Base-by-base conservation (phyloP, 2,329 filamentous ascomycete species). In the Gaeumannomyces tritici region DNA sequence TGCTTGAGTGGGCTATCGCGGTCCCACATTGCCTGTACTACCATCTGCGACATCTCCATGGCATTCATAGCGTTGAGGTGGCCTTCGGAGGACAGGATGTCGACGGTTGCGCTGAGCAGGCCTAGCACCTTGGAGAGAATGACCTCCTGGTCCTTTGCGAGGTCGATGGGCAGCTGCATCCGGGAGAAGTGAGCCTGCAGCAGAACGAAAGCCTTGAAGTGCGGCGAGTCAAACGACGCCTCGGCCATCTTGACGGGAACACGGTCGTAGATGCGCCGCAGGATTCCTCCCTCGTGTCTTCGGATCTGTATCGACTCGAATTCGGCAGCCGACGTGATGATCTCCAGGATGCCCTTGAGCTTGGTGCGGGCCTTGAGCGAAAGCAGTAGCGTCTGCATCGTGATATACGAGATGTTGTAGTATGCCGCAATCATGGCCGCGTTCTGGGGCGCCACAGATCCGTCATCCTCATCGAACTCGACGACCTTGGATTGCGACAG, bases 31-130 rank as follows among this genome's bases (percentile, higher is more conserved):
- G 89, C 93, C 77, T 99, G 95, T 3, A 99, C 93, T 61, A 96
- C 91, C 95, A 99, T 99, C 73, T 99, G 95, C 15, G 91, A 96
- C 84, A 99, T 91, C 74, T 99, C 95, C 93, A 99, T 99, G 31
- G 95, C 95, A 70, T 89, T 93, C 88, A 97, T 96, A 64, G 95
- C 93, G 72, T 99, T 99, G 65, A 99, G 83, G 70, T 97, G 91
- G 18, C 93, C 95, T 69, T 99, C 93, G 0, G 93, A 97, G 12
- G 92, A 96, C 47, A 99, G 83, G 21, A 99, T 92, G 73, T 99
- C 95, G 27, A 98, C 95, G 70, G 89, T 91, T 27, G 95, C 93
- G 72, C 90, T 96, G 58, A 99, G 83, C 13, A 99, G 83, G 70
- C 90, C 91, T 62, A 98, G 81, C 1, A 96, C 86, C 76, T 95